A percentile compares a stretch with the other conserved stretches of the same genome.
Conservation (phyloP, 805 yeast genomes). For the Wilhelminamyces savonicus region DNA sequence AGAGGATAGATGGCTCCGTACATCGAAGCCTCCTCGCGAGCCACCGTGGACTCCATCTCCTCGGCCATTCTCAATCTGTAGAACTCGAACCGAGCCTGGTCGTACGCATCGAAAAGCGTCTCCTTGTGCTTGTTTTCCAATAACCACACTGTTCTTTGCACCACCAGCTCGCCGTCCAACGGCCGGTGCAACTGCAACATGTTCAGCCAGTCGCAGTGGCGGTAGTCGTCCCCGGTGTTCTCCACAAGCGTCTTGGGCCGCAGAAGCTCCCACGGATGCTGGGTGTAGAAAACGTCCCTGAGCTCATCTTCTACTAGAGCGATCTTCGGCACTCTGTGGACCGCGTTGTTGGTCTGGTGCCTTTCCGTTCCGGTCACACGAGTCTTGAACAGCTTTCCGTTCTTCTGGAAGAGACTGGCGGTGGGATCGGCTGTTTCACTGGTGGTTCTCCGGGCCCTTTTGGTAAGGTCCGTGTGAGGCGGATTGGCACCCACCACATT, state of each 20-base stretch:
- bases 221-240: constrained; percentile 53
- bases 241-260: constrained; percentile 83
- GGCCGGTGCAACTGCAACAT: constrained; percentile 68
- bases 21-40: constrained; percentile 81
- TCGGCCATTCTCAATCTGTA: constrained; percentile 80
- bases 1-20: constrained; percentile 70
- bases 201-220: constrained; percentile 67
- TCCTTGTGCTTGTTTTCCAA: constrained; percentile 16
- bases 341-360: constrained; percentile 28
- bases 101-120: constrained; percentile 61
- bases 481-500: constrained; percentile 79
- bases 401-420: constrained; percentile 4
- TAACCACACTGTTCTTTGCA: constrained; percentile 38
- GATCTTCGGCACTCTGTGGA: constrained; percentile 49
- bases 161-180: constrained; percentile 74
- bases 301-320: constrained; percentile 70
- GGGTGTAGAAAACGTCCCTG: constrained; percentile 75
- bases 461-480: constrained; percentile 60
- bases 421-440: constrained; percentile 25
- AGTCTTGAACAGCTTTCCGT: constrained; percentile 28
- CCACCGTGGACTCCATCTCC: constrained; percentile 66
- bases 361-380: constrained; percentile 33
- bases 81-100: constrained; percentile 81
- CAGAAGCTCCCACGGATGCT: constrained; percentile 98
- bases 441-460: constrained; percentile 28